Percentiles rank a stretch among this genome's conserved stretches.
These are phyloP conservation scores for Ceratocystis diversiconidia DNA, from an alignment of 2,329 filamentous ascomycete genomes.

Conservation along the genomic window DNA sequence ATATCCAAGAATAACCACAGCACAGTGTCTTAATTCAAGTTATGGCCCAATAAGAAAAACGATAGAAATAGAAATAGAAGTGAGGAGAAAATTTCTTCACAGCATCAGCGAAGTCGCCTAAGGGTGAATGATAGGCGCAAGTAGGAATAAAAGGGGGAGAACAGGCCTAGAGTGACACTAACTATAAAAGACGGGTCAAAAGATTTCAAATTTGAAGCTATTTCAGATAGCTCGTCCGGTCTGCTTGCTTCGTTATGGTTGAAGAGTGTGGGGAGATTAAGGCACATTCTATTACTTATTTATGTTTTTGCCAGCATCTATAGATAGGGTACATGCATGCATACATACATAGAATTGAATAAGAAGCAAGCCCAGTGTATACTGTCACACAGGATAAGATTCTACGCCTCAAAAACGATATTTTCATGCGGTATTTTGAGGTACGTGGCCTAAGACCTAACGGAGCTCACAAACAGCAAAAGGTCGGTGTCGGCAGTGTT, in stretches of 20 bases:
- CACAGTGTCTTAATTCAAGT: no score
- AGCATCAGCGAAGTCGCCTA: background rate
- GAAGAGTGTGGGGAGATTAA: no score
- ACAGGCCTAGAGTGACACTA: no score
- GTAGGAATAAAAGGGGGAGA: no score
- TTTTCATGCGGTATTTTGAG: background rate
- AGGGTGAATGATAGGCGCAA: background rate
- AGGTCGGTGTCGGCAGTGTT: background rate
- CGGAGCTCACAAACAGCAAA: background rate
- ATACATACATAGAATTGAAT: background rate
- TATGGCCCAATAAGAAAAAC: no score
- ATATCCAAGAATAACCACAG: background rate
- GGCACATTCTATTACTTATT: no score
- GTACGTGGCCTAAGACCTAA: background rate
- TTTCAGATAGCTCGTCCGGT: no score
- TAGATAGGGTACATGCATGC: background rate
- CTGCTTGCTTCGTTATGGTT: no score
- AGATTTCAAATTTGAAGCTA: no score
- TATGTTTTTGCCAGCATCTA: background rate
- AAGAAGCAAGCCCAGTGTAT: background rate
- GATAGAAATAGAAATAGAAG: no score
- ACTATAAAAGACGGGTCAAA: no score
- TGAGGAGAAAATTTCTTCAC: no score
- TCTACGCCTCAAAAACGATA: background rate
- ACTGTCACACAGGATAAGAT: background rate